Base-by-base conservation (phyloP, 306 rosid genomes). In the Cicer yamashitae region DNA sequence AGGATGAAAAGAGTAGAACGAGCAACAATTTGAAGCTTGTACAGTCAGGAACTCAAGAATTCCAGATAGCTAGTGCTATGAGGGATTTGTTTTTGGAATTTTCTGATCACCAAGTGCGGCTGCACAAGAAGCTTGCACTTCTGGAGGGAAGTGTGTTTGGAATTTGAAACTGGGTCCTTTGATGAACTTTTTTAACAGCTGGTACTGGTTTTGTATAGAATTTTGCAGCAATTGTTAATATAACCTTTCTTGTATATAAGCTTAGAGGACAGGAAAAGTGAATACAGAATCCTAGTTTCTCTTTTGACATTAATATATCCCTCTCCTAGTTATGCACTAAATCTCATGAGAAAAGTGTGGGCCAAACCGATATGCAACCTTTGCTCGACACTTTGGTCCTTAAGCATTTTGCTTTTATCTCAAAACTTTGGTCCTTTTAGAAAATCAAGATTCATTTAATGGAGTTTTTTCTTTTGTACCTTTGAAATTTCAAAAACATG, bases 1-100 rank as follows among this genome's bases (percentile, higher is more conserved):
- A 18, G 56, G 39, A 76, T 1, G 45, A 51, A 80, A 67, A 62
- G 39, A 9, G 10, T 12, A 77, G 77, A 52, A 34, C 37, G 10
- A 11, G 67, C 74, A 68, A 71, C 6, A 66, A 65, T 54, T 75
- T 93, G 83, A 91, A 82, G 84, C 56, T 86, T 69, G 88, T 88
- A 4, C 6, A 0, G 10, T 25, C 69, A 11, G 91, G 91, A 80
- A 84, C 81, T 67, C 51, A 44, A 20, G 90, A 87, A 46, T 89
- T 80, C 77, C 52, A 52, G 56, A 57, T 3, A n/a, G 97, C 91
- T 9, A 81, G 75, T 83, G 57, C 70, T 14, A 62, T 77, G 30
- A 81, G 80, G 75, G 60, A 73, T 17, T n/a, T 89, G 77, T 82
- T 74, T 72, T 6, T 70, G 85, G 89, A 73, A 47, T 88, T 91